Evolutionary conservation across 805 yeast species (phyloP).

Genomic region (Teunomyces lycoperdinae): DNA sequence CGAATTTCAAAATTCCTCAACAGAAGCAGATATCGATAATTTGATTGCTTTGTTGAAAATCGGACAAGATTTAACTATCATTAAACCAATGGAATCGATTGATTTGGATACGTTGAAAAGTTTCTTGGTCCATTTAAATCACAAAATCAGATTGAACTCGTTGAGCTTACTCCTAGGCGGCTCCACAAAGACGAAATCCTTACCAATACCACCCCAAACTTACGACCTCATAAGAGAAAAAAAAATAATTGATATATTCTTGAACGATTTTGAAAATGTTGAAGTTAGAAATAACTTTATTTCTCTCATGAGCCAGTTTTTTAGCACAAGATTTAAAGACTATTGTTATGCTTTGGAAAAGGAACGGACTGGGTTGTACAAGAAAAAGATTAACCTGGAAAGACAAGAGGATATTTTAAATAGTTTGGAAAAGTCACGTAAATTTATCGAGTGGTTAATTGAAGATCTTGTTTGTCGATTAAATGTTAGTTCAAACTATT

Average conservation of each 20-base stretch:
- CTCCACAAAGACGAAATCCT: conserved; percentile 46
- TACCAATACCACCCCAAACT: conserved; percentile 46
- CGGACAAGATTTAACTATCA: conserved; percentile 54
- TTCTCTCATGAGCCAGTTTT: conserved; percentile 59
- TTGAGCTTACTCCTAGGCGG: conserved; percentile 62
- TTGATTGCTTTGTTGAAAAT: conserved; percentile 56
- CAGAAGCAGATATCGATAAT: conserved; percentile 30
- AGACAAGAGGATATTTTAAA: conserved; percentile 9
- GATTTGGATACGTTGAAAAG: conserved; percentile 17
- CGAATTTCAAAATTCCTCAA: conserved; percentile 19
- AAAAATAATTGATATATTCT: conserved; percentile 43
- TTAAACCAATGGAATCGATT: conserved; percentile 7
- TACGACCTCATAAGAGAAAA: conserved; percentile 43
- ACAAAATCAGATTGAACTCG: conserved; percentile 47
- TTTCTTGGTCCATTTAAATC: conserved; percentile 47
- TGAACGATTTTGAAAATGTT: conserved; percentile 59
- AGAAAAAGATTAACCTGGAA: conserved; percentile 15
- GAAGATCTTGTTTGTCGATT: conserved; percentile 53
- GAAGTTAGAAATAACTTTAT: conserved; percentile 66
- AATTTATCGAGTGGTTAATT: conserved; percentile 48
- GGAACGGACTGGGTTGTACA: conserved; percentile 42
- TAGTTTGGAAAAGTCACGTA: conserved; percentile 3
- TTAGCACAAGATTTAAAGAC: conserved; percentile 59
- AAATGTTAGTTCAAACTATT: conserved; percentile 50
- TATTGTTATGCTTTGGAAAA: conserved; percentile 59